A percentile compares a stretch with the other conserved stretches of the same genome.
Conservation (phyloP, 192 early-diverging fungal genomes). For the Pecoramyces ruminantium region DNA sequence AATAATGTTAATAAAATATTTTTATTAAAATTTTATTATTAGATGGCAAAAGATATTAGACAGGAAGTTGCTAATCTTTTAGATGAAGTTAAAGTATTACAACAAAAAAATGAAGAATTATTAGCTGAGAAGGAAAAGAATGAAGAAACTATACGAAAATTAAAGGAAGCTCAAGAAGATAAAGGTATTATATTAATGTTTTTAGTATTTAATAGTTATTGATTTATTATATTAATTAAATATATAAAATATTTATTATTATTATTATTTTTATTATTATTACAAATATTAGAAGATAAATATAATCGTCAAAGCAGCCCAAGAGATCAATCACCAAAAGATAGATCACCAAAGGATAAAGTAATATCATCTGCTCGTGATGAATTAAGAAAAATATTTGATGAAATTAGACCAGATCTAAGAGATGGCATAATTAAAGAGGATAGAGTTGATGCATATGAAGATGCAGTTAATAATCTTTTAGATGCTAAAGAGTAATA, state of each 20-base stretch:
- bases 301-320: not conserved
- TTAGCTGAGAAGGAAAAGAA: slow-evolving; percentile 23
- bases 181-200: not conserved
- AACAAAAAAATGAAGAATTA: slow-evolving; percentile 41
- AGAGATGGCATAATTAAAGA: slow-evolving; percentile 53
- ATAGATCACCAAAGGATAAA: not conserved
- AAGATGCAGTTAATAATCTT: slow-evolving; percentile 66
- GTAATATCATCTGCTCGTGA: not conserved
- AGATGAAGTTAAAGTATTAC: slow-evolving; percentile 45
- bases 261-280: too few species aligned
- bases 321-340: not conserved
- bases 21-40: too few species aligned
- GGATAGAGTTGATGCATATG: slow-evolving; percentile 50
- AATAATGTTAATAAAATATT: too few species aligned
- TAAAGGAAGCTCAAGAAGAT: slow-evolving; percentile 10
- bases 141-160: slow-evolving; percentile 20
- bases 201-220: too few species aligned
- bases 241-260: too few species aligned
- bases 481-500: slow-evolving; percentile 53
- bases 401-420: slow-evolving; percentile 10
- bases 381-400: not conserved
- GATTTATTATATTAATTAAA: too few species aligned
- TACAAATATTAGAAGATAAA: slow-evolving; percentile 6
- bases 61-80: slow-evolving; percentile 51
- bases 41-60: slow-evolving; percentile 53